Evolutionary conservation across 306 rosid genomes (phyloP).

Genomic region (Glycine soja): DNA sequence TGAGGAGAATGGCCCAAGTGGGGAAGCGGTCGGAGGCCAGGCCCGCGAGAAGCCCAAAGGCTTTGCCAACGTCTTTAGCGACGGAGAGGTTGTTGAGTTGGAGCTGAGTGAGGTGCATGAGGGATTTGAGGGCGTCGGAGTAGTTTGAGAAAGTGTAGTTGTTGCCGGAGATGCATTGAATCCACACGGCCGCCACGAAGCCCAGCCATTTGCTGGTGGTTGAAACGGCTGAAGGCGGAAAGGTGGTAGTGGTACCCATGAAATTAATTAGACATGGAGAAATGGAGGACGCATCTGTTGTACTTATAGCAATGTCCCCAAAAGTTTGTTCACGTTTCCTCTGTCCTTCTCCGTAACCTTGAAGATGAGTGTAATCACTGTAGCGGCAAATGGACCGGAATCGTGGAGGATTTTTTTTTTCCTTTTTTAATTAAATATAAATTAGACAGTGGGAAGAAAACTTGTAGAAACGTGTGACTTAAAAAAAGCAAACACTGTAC

Average conservation of each 20-base stretch:
- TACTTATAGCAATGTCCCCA: neutral
- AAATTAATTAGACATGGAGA: neutral
- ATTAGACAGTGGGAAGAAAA: neutral
- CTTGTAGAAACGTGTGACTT: neutral
- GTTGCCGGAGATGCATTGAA: conserved; percentile 92
- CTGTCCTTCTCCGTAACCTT: too few species aligned
- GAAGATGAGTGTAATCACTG: neutral
- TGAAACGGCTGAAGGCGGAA: conserved; percentile 25
- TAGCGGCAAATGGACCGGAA: neutral
- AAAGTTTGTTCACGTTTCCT: neutral
- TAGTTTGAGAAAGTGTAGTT: conserved; percentile 95
- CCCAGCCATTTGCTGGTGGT: conserved; percentile 81
- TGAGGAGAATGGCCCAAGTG: conserved; percentile 75
- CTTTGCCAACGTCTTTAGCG: conserved; percentile 85
- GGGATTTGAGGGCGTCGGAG: conserved; percentile 81
- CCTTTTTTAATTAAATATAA: neutral
- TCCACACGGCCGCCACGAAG: conserved; percentile 83
- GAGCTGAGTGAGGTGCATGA: conserved; percentile 79
- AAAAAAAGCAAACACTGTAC: neutral
- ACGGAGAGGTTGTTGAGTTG: conserved; percentile 87
- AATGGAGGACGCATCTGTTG: neutral
- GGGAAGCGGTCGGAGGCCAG: conserved; percentile 78
- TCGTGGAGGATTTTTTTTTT: neutral
- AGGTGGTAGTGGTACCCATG: too few species aligned
- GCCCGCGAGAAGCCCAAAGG: conserved; percentile 86